phyloP scores from a whole-genome alignment of 768 basidiomycete species.

The Lentinula sp. region DNA sequence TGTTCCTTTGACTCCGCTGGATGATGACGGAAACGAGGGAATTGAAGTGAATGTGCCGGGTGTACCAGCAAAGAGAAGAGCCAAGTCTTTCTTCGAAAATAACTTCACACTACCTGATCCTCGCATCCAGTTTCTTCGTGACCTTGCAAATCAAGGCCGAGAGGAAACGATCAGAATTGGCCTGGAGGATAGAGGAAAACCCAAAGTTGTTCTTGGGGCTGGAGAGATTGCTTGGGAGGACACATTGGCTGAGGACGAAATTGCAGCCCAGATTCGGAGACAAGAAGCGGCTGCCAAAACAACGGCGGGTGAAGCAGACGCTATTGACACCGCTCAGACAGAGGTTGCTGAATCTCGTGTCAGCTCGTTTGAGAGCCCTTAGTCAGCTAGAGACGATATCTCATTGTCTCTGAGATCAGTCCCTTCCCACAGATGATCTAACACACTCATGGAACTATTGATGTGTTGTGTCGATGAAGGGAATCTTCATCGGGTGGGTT shows the following conservation, averaged over 20 bases:
- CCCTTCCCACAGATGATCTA: no score
- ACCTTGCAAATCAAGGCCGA: conserved; percentile 40
- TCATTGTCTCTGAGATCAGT: no score
- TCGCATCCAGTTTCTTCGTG: conserved; percentile 34
- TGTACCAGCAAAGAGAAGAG: neutral
- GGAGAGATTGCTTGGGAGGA: conserved; percentile 6
- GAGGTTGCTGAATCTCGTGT: neutral
- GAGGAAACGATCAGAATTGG: conserved; percentile 30
- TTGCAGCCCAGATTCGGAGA: neutral
- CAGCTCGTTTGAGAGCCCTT: no score
- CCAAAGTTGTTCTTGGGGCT: conserved; percentile 36
- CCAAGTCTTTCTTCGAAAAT: conserved; percentile 14
- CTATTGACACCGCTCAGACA: neutral
- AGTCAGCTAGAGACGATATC: no score
- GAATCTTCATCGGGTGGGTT: no score
- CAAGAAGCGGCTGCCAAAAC: neutral
- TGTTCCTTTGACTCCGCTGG: conserved; percentile 10
- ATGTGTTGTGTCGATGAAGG: no score
- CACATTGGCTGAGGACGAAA: neutral
- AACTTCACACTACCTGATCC: conserved; percentile 28
- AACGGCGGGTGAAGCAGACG: neutral
- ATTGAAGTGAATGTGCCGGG: conserved; percentile 19
- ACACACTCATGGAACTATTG: no score
- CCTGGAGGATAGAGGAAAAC: conserved; percentile 31
- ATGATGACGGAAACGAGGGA: conserved; percentile 18